Conservation (phyloP, 1,139 yeast genomes). For the Magnusiomyces clavatus region DNA sequence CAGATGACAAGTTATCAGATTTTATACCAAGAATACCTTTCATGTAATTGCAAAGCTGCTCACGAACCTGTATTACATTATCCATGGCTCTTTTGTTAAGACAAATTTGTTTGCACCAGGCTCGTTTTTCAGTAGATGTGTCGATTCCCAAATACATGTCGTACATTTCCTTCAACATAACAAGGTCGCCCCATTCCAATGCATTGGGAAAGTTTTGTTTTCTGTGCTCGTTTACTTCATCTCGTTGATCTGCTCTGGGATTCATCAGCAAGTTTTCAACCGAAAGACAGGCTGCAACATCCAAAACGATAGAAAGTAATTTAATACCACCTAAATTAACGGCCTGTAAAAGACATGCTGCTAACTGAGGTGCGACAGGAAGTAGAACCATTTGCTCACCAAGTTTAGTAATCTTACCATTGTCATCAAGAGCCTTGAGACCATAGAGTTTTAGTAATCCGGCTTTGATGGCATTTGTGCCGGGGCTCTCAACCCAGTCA, state of each 20-base stretch:
- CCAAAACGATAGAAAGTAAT: conserved; percentile 56
- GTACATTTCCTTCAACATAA: conserved; percentile 72
- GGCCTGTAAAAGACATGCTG: conserved; percentile 79
- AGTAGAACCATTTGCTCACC: conserved; percentile 82
- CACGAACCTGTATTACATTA: conserved; percentile 67
- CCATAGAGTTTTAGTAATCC: conserved; percentile 75
- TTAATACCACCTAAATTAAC: conserved; percentile 42
- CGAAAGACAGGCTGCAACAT: conserved; percentile 85
- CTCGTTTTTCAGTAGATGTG: conserved; percentile 44
- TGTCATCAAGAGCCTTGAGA: conserved; percentile 68
- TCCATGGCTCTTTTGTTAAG: conserved; percentile 73
- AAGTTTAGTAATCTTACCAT: conserved; percentile 64
- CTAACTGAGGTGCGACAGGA: conserved; percentile 85
- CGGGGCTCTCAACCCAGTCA: conserved; percentile 92
- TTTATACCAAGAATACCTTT: conserved; percentile 15
- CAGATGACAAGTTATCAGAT: neutral
- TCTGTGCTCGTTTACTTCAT: conserved; percentile 54
- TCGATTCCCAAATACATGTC: conserved; percentile 44
- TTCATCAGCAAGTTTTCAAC: conserved; percentile 81
- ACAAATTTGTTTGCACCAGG: conserved; percentile 78
- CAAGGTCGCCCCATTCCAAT: conserved; percentile 66
- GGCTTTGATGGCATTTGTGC: conserved; percentile 62
- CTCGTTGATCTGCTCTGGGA: conserved; percentile 74
- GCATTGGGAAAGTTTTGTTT: conserved; percentile 57
- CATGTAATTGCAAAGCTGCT: conserved; percentile 73